These are phyloP conservation scores for Fusarium chuoi DNA, from an alignment of 2,329 filamentous ascomycete species.

Conservation along the genomic window DNA sequence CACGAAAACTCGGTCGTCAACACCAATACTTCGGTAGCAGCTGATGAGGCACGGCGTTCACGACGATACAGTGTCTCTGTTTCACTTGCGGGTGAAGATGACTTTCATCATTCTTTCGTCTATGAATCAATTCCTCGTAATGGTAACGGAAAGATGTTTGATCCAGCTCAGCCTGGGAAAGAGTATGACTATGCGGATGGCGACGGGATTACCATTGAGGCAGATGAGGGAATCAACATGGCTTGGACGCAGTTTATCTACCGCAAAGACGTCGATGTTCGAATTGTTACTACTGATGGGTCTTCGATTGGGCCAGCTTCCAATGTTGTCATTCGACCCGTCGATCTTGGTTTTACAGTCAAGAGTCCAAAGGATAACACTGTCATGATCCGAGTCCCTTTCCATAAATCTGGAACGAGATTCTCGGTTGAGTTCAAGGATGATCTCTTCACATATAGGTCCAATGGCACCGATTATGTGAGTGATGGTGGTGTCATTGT, in stretches of 20 bases:
- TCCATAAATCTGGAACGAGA: background rate
- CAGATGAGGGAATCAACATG: background rate
- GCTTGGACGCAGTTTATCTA: background rate
- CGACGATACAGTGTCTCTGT: background rate
- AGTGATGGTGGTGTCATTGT: background rate
- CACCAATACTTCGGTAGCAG: background rate
- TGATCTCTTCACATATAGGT: background rate
- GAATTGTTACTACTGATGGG: background rate
- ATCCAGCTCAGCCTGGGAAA: background rate
- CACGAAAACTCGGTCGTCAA: background rate
- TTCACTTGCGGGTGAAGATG: background rate
- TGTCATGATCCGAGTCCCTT: background rate
- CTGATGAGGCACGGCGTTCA: background rate
- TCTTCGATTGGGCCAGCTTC: background rate
- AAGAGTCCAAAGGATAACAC: fast-evolving
- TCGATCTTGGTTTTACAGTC: background rate
- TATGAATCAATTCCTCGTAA: background rate
- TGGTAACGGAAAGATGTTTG: background rate
- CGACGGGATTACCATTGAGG: background rate
- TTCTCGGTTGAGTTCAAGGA: background rate
- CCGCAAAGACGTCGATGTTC: background rate
- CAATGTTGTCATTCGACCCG: background rate
- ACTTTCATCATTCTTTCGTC: background rate
- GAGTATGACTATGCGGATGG: background rate
- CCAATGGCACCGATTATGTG: background rate